Evolutionary conservation across 1,284 basidiomycete species (phyloP).

Genomic region (Xanthoconium separans): DNA sequence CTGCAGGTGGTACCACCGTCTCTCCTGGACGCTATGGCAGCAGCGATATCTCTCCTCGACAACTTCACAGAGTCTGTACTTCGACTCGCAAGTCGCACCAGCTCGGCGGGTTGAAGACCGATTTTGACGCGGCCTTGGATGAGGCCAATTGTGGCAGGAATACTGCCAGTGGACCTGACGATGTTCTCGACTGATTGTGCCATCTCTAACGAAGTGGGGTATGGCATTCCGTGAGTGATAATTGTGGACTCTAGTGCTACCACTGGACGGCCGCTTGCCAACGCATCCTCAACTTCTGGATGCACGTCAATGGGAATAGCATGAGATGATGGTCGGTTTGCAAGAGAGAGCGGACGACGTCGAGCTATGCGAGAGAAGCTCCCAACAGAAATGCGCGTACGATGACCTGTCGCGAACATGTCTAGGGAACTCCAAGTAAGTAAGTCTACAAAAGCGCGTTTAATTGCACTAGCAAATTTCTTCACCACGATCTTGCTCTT

Average conservation of each 20-base stretch:
- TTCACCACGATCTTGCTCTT: background rate
- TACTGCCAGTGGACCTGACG: constrained; percentile 73
- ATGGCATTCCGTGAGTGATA: constrained; percentile 89
- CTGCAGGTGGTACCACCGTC: constrained; percentile 93
- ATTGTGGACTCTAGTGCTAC: constrained; percentile 88
- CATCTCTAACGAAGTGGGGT: constrained; percentile 76
- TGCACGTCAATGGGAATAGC: constrained; percentile 62
- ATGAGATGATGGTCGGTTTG: background rate
- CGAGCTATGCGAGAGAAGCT: constrained; percentile 7
- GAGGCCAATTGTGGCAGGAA: constrained; percentile 91
- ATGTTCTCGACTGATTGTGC: constrained; percentile 76
- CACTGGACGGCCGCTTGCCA: constrained; percentile 56
- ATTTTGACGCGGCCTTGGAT: constrained; percentile 85
- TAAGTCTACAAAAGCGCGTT: background rate
- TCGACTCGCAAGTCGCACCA: constrained; percentile 72
- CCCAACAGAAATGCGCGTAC: constrained; percentile 4
- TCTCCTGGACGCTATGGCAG: constrained; percentile 64
- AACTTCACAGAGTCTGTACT: constrained; percentile 66
- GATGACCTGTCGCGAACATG: constrained; percentile 21
- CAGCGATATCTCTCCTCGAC: constrained; percentile 84
- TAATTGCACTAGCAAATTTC: background rate
- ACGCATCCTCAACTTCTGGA: constrained; percentile 78
- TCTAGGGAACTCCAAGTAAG: background rate
- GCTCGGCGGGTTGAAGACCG: constrained; percentile 67
- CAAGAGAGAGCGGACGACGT: constrained; percentile 5